Conservation (phyloP, 2,329 filamentous ascomycete genomes). For the Hymenoscyphus occultus region DNA sequence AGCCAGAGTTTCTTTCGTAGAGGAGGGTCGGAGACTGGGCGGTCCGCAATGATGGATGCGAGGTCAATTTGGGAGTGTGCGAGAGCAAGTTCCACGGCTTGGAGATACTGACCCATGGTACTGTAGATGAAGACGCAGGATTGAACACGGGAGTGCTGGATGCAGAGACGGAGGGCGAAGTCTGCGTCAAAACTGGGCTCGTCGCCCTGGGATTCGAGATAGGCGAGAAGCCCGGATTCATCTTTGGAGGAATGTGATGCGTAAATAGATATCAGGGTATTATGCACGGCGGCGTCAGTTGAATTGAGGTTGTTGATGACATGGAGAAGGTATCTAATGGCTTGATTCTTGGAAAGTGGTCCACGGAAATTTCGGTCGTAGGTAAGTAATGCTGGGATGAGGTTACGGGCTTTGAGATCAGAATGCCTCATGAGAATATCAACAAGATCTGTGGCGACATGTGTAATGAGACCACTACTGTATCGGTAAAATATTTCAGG, state of each 20-base stretch:
- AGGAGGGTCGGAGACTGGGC: slow-evolving; percentile 72
- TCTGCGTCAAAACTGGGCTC: slow-evolving; percentile 90
- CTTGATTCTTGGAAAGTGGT: slow-evolving; percentile 76
- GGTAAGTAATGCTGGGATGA: slow-evolving; percentile 90
- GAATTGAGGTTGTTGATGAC: slow-evolving; percentile 84
- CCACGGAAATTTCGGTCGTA: slow-evolving; percentile 80
- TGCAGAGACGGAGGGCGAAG: slow-evolving; percentile 92
- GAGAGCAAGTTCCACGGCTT: slow-evolving; percentile 88
- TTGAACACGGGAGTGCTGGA: slow-evolving; percentile 87
- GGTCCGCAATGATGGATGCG: slow-evolving; percentile 83
- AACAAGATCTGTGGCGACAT: slow-evolving; percentile 80
- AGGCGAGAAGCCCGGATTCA: slow-evolving; percentile 80
- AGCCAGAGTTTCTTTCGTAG: slow-evolving; percentile 95
- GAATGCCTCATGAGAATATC: slow-evolving; percentile 92
- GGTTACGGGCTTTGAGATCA: slow-evolving; percentile 77
- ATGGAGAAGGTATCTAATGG: slow-evolving; percentile 88
- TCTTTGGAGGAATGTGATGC: slow-evolving; percentile 80
- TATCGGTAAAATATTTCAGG: slow-evolving; percentile 95
- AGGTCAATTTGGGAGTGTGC: slow-evolving; percentile 88
- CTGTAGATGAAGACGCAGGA: slow-evolving; percentile 98
- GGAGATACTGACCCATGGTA: slow-evolving; percentile 89
- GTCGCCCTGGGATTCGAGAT: slow-evolving; percentile 85
- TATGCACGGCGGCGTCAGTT: slow-evolving; percentile 84
- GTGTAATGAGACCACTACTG: slow-evolving; percentile 92
- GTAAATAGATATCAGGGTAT: slow-evolving; percentile 94